Evolutionary conservation across 305 asterid genomes (phyloP).

Genomic region (Fraxinus latifolia): DNA sequence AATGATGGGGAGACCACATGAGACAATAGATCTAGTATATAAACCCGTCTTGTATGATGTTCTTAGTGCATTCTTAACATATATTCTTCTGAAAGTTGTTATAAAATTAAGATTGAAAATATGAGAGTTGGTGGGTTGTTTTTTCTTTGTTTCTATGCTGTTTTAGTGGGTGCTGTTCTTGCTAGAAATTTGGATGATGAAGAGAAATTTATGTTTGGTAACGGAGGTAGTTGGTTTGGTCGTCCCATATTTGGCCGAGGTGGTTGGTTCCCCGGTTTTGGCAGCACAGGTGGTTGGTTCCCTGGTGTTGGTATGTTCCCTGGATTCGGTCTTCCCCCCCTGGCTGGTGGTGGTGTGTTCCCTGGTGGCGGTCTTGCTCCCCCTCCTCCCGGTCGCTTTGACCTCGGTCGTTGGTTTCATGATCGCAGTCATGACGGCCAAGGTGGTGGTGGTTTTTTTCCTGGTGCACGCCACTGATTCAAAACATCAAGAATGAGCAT

Average conservation of each 20-base stretch:
- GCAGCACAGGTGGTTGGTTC: background rate
- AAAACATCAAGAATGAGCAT: background rate
- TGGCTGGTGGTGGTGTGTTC: background rate
- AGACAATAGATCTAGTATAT: background rate
- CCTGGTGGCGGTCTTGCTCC: background rate
- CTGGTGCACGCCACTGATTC: background rate
- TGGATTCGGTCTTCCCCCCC: background rate
- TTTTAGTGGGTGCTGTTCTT: constrained; percentile 19
- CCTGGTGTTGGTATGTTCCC: background rate
- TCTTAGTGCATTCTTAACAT: background rate
- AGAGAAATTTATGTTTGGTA: background rate
- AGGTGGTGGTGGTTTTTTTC: background rate
- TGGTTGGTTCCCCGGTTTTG: background rate
- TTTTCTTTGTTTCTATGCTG: constrained; percentile 22
- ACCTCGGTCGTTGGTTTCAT: background rate
- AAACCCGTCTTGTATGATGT: background rate
- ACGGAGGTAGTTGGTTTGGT: background rate
- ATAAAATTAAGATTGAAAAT: background rate
- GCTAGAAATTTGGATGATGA: constrained; percentile 15
- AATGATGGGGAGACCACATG: background rate
- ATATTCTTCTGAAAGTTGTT: background rate
- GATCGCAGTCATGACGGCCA: background rate
- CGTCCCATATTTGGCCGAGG: background rate
- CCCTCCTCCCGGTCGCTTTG: background rate
- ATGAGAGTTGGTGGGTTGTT: constrained; percentile 21